Evolutionary conservation across 179 eudicot species (phyloP), one percentile per base, ranked within the genome.

Genomic region (Silene coronaria): DNA sequence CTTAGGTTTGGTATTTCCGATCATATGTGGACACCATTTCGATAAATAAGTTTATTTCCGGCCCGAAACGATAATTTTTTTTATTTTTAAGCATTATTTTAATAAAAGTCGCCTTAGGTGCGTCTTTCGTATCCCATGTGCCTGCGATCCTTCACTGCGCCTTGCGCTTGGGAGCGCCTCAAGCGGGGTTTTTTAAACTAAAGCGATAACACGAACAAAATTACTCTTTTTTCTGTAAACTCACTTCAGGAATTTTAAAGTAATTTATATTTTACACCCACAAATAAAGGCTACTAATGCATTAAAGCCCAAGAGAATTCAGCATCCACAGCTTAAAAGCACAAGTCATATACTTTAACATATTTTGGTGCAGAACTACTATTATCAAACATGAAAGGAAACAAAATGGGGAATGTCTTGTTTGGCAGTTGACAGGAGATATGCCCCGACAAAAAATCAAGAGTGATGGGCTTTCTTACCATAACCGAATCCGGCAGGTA

Each of bases 401-500:
- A 9, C 17, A 51, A 64, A 64, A 26, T 28, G 2, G 13, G 24
- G 17, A 17, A 22, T 2, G 30, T 13, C 26, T 51, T 38, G 26
- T 55, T 73, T 23, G 53, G 9, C 55, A 32, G 32, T 51, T 30
- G 42, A 23, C 21, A 28, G 12, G 17, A 60, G 53, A 22, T 32
- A 42, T 12, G 62, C 48, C 21, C 75, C 53, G 42, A 32, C 3
- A 62, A 36, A 32, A n/a, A 61, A 23, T 24, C 22, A 42, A 34
- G 24, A 26, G 42, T 14, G 32, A 6, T 21, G 12, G 26, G 45
- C 36, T 45, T 24, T 38, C 89, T 88, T 83, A 96, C 99, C 96
- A 83, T 87, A 55, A 81, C 74, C 69, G 97, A 88, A 78, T 75
- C 80, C 4, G 76, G 85, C 71, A 93, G 80, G 82, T 93, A 89